Conservation (phyloP, 2,329 filamentous ascomycete genomes). For the Lasiodiplodia hormozganensis region DNA sequence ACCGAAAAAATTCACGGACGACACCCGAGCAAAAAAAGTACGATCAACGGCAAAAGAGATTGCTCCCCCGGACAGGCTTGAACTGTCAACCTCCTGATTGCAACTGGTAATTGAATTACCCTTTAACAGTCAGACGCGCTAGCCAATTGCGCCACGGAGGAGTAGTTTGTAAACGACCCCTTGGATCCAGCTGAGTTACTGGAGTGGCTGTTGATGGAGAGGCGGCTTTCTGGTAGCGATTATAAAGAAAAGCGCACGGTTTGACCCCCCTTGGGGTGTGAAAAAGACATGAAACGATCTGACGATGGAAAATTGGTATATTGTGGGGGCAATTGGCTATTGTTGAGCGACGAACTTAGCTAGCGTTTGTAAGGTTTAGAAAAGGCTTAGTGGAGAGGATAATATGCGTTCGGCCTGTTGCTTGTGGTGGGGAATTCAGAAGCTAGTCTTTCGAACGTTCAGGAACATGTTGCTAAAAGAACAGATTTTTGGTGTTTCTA, state of each 20-base stretch:
- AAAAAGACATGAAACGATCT: no score
- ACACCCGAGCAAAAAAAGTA: background rate
- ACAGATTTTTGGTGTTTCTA: no score
- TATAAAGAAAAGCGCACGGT: background rate
- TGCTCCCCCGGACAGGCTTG: slow-evolving; percentile 27
- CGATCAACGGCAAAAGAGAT: background rate
- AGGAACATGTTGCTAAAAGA: no score
- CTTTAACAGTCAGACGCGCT: slow-evolving; percentile 66
- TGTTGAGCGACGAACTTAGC: no score
- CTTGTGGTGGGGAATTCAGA: no score
- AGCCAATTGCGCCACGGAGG: slow-evolving; percentile 58
- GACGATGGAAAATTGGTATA: no score
- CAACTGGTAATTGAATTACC: background rate
- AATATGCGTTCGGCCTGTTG: no score
- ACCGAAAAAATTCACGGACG: background rate
- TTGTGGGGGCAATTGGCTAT: no score
- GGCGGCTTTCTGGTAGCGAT: background rate
- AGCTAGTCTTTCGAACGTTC: no score
- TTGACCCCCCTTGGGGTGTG: no score
- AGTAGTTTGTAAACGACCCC: slow-evolving; percentile 18
- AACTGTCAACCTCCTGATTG: slow-evolving; percentile 28
- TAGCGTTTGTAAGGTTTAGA: no score
- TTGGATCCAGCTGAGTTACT: background rate
- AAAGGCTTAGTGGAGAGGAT: no score
- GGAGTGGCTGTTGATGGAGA: background rate